Conservation (phyloP, 2,329 filamentous ascomycete genomes). For the Penicillium sclerotiorum region DNA sequence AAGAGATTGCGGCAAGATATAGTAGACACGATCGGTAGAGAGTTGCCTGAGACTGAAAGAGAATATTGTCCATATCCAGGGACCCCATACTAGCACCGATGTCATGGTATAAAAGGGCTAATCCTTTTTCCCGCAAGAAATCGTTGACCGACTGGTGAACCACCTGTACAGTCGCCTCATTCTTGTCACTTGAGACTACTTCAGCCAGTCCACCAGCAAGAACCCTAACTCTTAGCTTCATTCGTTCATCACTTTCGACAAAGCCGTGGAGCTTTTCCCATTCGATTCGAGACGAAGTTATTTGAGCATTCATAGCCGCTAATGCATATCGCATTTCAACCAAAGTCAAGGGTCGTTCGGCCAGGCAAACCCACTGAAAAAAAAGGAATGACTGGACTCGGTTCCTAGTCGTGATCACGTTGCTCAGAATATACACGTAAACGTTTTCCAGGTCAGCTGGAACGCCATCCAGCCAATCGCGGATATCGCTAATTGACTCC, state of each 20-base stretch:
- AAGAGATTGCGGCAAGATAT: neutral
- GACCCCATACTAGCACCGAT: neutral
- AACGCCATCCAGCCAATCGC: conserved; percentile 7
- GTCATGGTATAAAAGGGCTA: neutral
- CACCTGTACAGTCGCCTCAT: conserved; percentile 1
- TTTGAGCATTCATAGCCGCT: conserved; percentile 1
- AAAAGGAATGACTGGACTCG: conserved; percentile 4
- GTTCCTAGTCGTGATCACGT: conserved; percentile 6
- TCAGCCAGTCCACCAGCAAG: conserved; percentile 13
- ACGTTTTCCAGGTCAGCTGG: conserved; percentile 10
- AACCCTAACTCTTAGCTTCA: conserved; percentile 6
- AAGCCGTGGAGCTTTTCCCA: conserved; percentile 5
- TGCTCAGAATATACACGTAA: conserved; percentile 13
- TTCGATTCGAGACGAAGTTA: neutral
- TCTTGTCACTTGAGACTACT: neutral
- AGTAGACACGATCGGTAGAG: conserved; percentile 8
- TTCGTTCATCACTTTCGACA: conserved; percentile 3
- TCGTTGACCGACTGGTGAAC: conserved; percentile 11
- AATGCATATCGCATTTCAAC: conserved; percentile 5
- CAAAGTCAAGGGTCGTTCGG: conserved; percentile 8
- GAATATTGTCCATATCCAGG: neutral
- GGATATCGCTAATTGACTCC: conserved; percentile 10
- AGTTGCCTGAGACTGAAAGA: conserved; percentile 1
- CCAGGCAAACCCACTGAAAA: conserved; percentile 18
- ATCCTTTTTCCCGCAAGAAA: conserved; percentile 6